phyloP scores from a whole-genome alignment of 371 early-diverging fungal species.

The Rhizomucor pusillus region DNA sequence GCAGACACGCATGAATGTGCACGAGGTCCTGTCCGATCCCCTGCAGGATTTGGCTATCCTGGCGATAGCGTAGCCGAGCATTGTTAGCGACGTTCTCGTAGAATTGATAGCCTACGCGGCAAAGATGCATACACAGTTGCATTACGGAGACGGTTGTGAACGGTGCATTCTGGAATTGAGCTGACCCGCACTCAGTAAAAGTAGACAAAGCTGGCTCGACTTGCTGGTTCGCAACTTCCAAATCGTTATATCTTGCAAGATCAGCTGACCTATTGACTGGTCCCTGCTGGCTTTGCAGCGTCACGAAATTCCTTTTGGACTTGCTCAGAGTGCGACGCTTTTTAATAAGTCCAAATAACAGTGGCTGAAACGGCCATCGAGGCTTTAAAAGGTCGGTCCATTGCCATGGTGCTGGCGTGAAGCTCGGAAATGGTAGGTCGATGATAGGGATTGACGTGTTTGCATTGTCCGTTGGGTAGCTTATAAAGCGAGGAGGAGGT shows the following conservation, averaged over 20 bases:
- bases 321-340: slow-evolving; percentile 7
- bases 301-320: too few species aligned
- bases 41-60: slow-evolving; percentile 15
- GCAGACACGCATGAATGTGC: slow-evolving; percentile 15
- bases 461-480: slow-evolving; percentile 11
- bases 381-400: slow-evolving; percentile 25
- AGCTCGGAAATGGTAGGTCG: slow-evolving; percentile 18
- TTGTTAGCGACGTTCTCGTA: slow-evolving; percentile 19
- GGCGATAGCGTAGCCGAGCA: slow-evolving; percentile 13
- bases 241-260: slow-evolving; percentile 3
- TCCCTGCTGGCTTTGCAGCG: slow-evolving; percentile 1
- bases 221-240: slow-evolving; percentile 1
- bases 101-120: slow-evolving; percentile 20
- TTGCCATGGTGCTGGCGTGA: slow-evolving; percentile 29
- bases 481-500: slow-evolving; percentile 15
- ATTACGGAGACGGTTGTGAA: slow-evolving; percentile 19
- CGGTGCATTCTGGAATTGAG: neutral
- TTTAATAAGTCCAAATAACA: slow-evolving; percentile 20
- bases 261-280: too few species aligned
- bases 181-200: too few species aligned
- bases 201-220: slow-evolving; percentile 6
- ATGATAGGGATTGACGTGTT: slow-evolving; percentile 8
- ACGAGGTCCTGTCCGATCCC: slow-evolving; percentile 22
- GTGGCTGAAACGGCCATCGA: slow-evolving; percentile 19
- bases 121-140: slow-evolving; percentile 13